A percentile compares a stretch with the other conserved stretches of the same genome.
These are phyloP conservation scores for Sclerotinia spermophila DNA, from an alignment of 2,329 filamentous ascomycete genomes.

Conservation along the genomic window DNA sequence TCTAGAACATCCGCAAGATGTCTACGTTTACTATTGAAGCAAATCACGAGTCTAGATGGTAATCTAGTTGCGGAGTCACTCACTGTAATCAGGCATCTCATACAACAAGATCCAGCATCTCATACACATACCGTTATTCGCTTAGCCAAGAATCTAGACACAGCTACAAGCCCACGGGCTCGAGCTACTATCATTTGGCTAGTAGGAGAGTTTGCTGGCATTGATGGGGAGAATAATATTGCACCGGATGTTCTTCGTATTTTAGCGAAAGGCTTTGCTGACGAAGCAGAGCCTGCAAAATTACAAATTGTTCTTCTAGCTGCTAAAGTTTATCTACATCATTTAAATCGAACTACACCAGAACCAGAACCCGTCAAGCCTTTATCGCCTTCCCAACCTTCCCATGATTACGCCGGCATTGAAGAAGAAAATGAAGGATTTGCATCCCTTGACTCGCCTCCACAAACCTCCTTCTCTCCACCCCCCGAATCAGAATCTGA, in stretches of 20 bases:
- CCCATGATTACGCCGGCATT: constrained; percentile 30
- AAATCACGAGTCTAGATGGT: constrained; percentile 84
- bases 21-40: constrained; percentile 74
- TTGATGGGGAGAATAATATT: constrained; percentile 79
- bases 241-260: constrained; percentile 90
- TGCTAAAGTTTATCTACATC: constrained; percentile 94
- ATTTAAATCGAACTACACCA: constrained; percentile 64
- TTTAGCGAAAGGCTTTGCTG: constrained; percentile 76
- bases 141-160: constrained; percentile 86
- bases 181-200: constrained; percentile 96
- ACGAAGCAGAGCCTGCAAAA: constrained; percentile 82
- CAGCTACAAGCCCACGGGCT: constrained; percentile 80
- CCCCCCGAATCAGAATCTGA: constrained; percentile 26
- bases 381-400: constrained; percentile 21
- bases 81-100: constrained; percentile 91
- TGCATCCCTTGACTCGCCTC: constrained; percentile 25
- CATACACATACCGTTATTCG: constrained; percentile 84
- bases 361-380: constrained; percentile 37
- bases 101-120: constrained; percentile 79
- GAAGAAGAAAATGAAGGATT: constrained; percentile 32
- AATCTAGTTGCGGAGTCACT: constrained; percentile 87
- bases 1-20: constrained; percentile 70
- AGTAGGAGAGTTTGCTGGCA: constrained; percentile 85
- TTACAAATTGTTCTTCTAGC: constrained; percentile 88
- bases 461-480: constrained; percentile 24